Evolutionary conservation across 768 basidiomycete species (phyloP), one percentile per base, ranked within the genome.

Genomic region (Tephrocybe sp.): DNA sequence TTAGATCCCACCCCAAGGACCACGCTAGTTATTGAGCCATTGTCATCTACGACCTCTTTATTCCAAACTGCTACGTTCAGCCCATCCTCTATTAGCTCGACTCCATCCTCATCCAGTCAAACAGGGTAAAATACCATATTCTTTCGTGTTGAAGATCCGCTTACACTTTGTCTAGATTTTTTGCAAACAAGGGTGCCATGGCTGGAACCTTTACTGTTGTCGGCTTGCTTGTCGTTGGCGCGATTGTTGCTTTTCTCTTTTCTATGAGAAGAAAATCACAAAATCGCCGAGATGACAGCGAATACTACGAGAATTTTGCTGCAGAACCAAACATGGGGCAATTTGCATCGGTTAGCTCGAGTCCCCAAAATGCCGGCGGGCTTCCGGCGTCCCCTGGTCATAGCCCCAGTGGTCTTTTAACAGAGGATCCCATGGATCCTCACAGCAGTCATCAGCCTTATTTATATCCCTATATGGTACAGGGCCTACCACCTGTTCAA

Each of bases 141-240:
- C 35, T 4, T 36, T 20, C 48, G 10, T 17, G 36, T 32, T 20
- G 16, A 30, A 8, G 19, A 43, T 34, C n/a, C 54, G 39, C n/a
- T 35, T 54, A 40, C 51, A 53, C 47, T 36, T 51, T 17, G 19
- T 11, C 14, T 34, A 73, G 71, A n/a, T 71, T 74, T 49, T 70
- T 63, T 66, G 54, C 60, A 14, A 71, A 71, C 49, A 72, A 69
- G 56, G 65, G 58, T n/a, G 67, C 68, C 10, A 66, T 74, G 13
- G 68, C 68, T 4, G 70, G 65, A 17, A 67, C 64, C 16, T 74
- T 71, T 47, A 62, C 65, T 11, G 56, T 67, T 16, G 61, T 66
- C 20, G 50, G 64, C 42, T 51, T 74, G 44, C 53, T 69, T 22
- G 38, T 60, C 13, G 31, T 67, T 35, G 69, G 60, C 9, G 35